Conservation (phyloP, 345 rosid species). For the Limnanthes douglasii region DNA sequence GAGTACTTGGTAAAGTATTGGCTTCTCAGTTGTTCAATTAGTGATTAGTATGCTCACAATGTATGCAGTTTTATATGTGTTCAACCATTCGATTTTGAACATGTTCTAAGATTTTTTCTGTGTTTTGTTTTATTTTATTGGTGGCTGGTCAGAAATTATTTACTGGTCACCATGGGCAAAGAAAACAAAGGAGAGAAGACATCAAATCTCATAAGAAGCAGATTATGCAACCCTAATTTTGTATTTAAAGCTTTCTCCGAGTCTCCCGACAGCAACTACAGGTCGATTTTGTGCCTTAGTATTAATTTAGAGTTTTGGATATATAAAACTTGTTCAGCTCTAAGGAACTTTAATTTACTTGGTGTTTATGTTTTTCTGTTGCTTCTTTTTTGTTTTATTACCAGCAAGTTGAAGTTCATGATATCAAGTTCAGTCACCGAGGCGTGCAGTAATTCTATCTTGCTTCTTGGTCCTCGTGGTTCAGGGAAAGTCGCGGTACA, state of each 20-base stretch:
- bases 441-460: constrained; percentile 79
- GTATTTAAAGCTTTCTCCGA: constrained; percentile 43
- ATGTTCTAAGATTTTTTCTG: too few species aligned
- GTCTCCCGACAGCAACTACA: constrained; percentile 64
- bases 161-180: too few species aligned
- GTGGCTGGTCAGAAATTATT: too few species aligned
- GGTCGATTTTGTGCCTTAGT: constrained; percentile 28
- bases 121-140: too few species aligned
- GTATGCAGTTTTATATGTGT: too few species aligned
- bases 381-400: background rate
- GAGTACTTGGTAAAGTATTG: too few species aligned
- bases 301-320: too few species aligned
- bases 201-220: constrained; percentile 36
- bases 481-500: constrained; percentile 73
- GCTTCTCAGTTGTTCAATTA: too few species aligned
- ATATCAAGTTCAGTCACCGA: constrained; percentile 61
- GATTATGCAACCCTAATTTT: constrained; percentile 54
- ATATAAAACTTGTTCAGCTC: constrained; percentile 2
- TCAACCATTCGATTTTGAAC: too few species aligned
- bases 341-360: background rate
- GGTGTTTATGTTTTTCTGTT: background rate
- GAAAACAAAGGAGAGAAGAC: constrained; percentile 25
- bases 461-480: constrained; percentile 91
- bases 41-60: too few species aligned
- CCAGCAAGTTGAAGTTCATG: constrained; percentile 65